phyloP scores from a whole-genome alignment of 805 yeast genomes.

The Kodamaea hsintzibuensis region DNA sequence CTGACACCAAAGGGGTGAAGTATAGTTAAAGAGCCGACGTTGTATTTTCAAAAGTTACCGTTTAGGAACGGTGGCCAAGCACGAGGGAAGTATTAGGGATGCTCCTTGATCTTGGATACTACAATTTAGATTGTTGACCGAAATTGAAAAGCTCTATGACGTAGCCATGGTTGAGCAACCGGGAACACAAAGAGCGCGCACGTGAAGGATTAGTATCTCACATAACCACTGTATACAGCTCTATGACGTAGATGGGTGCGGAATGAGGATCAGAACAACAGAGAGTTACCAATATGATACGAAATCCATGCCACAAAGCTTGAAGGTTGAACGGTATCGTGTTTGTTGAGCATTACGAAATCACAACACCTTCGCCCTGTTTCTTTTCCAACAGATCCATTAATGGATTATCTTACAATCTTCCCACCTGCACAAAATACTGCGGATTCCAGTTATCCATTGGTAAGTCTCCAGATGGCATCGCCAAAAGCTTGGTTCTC shows the following conservation, averaged over 20 bases:
- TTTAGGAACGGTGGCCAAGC: not conserved
- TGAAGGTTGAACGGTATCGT: not conserved
- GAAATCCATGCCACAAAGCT: not conserved
- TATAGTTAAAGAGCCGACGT: not conserved
- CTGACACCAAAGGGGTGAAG: not conserved
- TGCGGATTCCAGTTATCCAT: not conserved
- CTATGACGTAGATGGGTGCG: not conserved
- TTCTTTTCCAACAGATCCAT: not conserved
- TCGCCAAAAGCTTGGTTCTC: not conserved
- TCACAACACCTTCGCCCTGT: not conserved
- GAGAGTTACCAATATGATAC: not conserved
- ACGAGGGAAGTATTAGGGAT: not conserved
- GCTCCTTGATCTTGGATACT: not conserved
- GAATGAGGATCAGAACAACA: not conserved
- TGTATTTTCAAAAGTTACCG: not conserved
- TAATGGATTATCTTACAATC: not conserved
- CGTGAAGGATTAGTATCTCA: not conserved
- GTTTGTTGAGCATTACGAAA: not conserved
- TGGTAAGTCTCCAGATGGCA: not conserved
- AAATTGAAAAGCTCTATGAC: not conserved
- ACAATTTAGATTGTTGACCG: not conserved
- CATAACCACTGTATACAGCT: not conserved
- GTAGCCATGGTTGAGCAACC: not conserved
- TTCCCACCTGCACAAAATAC: not conserved
- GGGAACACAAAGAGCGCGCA: not conserved